phyloP scores from a whole-genome alignment of 1,139 yeast species.

The Tardiomyces digboiensis region DNA sequence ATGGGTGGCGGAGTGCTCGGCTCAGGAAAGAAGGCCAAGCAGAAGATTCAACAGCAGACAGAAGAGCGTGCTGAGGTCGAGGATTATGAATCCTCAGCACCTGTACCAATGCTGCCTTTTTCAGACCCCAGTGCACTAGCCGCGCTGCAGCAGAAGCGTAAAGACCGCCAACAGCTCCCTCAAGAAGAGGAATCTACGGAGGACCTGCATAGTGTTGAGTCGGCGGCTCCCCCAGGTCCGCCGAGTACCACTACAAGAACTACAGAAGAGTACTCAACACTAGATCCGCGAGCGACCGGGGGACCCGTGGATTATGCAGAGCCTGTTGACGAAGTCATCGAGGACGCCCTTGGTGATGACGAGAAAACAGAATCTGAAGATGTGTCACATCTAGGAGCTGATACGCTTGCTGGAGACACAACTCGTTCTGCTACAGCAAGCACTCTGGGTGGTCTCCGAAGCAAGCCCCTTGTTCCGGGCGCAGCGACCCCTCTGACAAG shows the following conservation, averaged over 20 bases:
- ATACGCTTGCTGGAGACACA: no score
- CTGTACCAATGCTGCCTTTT: conserved; percentile 28
- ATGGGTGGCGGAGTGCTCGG: conserved; percentile 27
- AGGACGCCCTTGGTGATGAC: conserved; percentile 25
- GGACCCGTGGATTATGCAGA: background rate
- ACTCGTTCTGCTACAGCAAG: background rate
- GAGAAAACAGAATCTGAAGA: conserved; percentile 26
- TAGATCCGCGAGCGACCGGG: background rate
- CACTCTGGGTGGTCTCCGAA: background rate
- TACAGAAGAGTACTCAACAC: background rate
- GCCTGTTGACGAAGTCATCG: conserved; percentile 9
- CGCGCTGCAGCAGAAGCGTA: conserved; percentile 14
- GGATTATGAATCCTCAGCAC: conserved; percentile 4
- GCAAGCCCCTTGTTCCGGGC: conserved; percentile 1
- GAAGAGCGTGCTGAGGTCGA: conserved; percentile 7
- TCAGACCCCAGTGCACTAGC: conserved; percentile 30
- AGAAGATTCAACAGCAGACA: conserved; percentile 17
- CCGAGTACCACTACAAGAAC: background rate
- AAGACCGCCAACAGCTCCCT: conserved; percentile 7
- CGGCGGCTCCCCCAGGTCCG: background rate
- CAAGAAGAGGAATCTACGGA: conserved; percentile 12
- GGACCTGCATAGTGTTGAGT: background rate
- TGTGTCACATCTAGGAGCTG: background rate
- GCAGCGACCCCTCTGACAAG: no score
- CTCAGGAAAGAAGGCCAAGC: conserved; percentile 17